Percentiles rank a stretch among this genome's conserved stretches.
Conservation (phyloP, 495 filamentous ascomycete species). For the Glonium stellatum region DNA sequence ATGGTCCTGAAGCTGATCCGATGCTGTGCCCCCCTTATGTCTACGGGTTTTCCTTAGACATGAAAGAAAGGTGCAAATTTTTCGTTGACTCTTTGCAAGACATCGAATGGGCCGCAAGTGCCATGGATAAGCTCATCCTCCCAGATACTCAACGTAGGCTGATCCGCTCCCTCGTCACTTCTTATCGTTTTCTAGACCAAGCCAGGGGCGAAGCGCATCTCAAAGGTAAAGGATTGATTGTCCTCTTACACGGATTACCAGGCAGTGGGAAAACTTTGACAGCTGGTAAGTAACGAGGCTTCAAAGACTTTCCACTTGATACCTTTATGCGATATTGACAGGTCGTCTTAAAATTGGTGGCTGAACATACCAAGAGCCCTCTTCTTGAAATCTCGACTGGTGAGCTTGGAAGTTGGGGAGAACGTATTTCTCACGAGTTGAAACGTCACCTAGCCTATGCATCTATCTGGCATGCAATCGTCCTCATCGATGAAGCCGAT, state of each 20-base stretch:
- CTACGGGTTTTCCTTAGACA: slow-evolving; percentile 21
- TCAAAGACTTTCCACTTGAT: not conserved
- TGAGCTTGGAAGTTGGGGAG: slow-evolving; percentile 9
- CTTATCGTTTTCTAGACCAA: slow-evolving; percentile 19
- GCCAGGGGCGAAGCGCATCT: slow-evolving; percentile 15
- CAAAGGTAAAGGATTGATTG: slow-evolving; percentile 27
- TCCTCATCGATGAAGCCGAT: slow-evolving; percentile 35
- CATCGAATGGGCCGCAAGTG: slow-evolving; percentile 15
- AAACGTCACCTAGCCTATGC: slow-evolving; percentile 17
- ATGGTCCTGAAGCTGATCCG: slow-evolving; percentile 22
- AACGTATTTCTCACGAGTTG: slow-evolving; percentile 13
- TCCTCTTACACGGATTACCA: slow-evolving; percentile 23
- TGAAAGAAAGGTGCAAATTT: slow-evolving; percentile 27
- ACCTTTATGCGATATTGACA: not conserved
- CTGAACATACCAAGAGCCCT: slow-evolving; percentile 20
- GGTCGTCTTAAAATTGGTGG: not conserved
- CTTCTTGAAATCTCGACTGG: slow-evolving; percentile 12
- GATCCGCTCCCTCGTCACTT: slow-evolving; percentile 16
- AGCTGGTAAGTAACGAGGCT: slow-evolving; percentile 4
- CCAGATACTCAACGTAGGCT: slow-evolving; percentile 11
- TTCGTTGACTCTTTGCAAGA: slow-evolving; percentile 15
- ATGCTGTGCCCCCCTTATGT: slow-evolving; percentile 43
- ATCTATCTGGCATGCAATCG: slow-evolving; percentile 31
- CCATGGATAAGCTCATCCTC: slow-evolving; percentile 19
- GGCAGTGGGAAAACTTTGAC: slow-evolving; percentile 27